A percentile compares a stretch with the other conserved stretches of the same genome.
Evolutionary conservation across 2,329 filamentous ascomycete genomes (phyloP).

Genomic region (Phialophora expanda): DNA sequence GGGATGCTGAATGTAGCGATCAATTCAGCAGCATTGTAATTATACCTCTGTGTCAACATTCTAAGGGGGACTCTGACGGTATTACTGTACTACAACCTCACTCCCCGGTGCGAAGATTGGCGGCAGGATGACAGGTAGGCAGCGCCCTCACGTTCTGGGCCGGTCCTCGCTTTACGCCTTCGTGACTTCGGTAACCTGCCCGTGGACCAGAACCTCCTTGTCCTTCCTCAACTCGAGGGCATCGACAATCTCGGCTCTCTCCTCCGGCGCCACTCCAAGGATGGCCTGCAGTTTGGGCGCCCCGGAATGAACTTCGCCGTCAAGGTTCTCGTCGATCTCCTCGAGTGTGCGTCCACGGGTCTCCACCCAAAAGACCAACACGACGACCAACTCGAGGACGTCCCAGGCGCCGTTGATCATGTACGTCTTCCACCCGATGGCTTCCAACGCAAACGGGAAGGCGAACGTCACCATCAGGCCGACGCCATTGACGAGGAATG

Average conservation of each 20-base stretch:
- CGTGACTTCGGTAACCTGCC: conserved; percentile 16
- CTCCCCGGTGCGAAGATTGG: neutral
- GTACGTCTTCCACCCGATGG: conserved; percentile 56
- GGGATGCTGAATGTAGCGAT: neutral
- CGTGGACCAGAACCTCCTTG: conserved; percentile 19
- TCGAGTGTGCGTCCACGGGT: conserved; percentile 39
- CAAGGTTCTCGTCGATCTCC: conserved; percentile 40
- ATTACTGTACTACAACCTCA: neutral
- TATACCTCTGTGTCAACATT: neutral
- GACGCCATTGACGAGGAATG: conserved; percentile 39
- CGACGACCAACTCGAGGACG: conserved; percentile 41
- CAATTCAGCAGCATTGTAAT: neutral
- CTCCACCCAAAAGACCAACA: conserved; percentile 36
- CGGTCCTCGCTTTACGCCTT: conserved; percentile 4
- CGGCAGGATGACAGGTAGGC: neutral
- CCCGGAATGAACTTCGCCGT: conserved; percentile 29
- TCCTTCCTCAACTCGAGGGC: conserved; percentile 20
- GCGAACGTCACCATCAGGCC: conserved; percentile 49
- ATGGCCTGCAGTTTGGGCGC: conserved; percentile 23
- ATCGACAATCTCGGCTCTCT: conserved; percentile 30
- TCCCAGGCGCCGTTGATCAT: conserved; percentile 56
- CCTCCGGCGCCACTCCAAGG: conserved; percentile 32
- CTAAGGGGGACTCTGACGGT: neutral
- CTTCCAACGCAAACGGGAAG: conserved; percentile 51
- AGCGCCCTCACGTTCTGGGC: neutral